Evolutionary conservation across 108 stramenopile species (phyloP), one percentile per base, ranked within the genome.

Genomic region (Skeletonema tropicum): DNA sequence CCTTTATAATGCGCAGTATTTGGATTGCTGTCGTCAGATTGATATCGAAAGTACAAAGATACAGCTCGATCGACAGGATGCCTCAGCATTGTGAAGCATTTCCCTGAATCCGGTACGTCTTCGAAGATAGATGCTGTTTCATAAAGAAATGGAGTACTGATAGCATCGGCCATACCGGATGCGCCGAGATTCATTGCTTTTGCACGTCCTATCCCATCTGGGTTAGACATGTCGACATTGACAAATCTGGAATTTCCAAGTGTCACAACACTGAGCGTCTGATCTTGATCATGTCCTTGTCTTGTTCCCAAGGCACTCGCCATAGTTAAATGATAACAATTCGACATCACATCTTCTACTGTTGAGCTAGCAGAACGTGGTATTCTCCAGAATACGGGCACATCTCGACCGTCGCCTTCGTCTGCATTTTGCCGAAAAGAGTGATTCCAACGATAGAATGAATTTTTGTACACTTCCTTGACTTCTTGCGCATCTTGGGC

Each of bases 41-140:
- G 67, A 65, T 70, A 80, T 19, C 64, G 72, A 59, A 69, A 67
- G 60, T 72, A 83, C 35, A 79, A 61, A 26, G 77, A 74, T 8
- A 83, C 61, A 42, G 82, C 82, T 30, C 82, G 57, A 38, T 75
- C 73, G 12, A 83, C 66, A 41, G 82, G 82, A 79, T 83, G 77
- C n/a, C 82, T 26, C 3, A 83, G 70, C 19, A 77, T 32, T 6
- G 82, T 79, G 67, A 83, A 83, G 33, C 77, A 79, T 58, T 69
- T 79, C 3, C 70, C 82, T 2, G 46, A 38, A 59, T 71, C 60
- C 4, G 58, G 35, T 10, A 57, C 61, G 60, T 58, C 77, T 52
- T 62, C 11, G 46, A 83, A 72, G 35, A 77, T 42, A 32, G 57
- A 25, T 1, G 67, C 68, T 13, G 74, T 75, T 59, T 75, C 75